Conservation (phyloP, 176 grass and related monocot species). For the Lolium perenne region DNA sequence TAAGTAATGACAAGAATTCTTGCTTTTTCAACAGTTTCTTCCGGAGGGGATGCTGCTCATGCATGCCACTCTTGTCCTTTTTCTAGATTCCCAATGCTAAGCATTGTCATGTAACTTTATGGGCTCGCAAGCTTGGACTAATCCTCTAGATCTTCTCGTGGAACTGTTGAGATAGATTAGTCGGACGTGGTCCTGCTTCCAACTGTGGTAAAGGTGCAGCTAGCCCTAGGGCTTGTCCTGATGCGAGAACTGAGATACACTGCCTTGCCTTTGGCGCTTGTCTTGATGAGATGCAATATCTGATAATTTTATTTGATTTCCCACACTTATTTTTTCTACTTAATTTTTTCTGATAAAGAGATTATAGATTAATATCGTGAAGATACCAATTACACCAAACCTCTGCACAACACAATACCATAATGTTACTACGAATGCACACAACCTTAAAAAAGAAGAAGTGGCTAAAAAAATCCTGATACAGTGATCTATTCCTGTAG, state of each 20-base stretch:
- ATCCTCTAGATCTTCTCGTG: slow-evolving; percentile 29
- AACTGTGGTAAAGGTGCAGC: slow-evolving; percentile 40
- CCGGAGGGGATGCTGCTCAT: not conserved
- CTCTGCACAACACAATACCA: no score
- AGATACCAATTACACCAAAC: no score
- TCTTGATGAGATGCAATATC: not conserved
- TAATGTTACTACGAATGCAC: no score
- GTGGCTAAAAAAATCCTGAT: no score
- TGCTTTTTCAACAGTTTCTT: slow-evolving; percentile 23
- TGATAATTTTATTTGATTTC: not conserved
- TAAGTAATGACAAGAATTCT: not conserved
- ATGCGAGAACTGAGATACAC: slow-evolving; percentile 2
- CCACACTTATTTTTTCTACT: not conserved
- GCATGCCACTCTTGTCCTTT: slow-evolving; percentile 26
- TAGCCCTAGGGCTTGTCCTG: slow-evolving; percentile 29
- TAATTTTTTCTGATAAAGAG: no score
- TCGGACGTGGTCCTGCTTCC: slow-evolving; percentile 10
- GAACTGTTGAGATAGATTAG: slow-evolving; percentile 39
- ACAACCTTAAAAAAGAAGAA: no score
- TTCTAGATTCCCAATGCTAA: slow-evolving; percentile 30
- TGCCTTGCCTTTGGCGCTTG: not conserved
- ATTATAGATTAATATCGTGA: no score
- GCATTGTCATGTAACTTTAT: slow-evolving; percentile 26
- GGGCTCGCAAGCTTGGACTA: slow-evolving; percentile 29
- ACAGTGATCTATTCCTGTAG: no score